Evolutionary conservation across 371 early-diverging fungal genomes (phyloP).

Genomic region (Mucor sp.): DNA sequence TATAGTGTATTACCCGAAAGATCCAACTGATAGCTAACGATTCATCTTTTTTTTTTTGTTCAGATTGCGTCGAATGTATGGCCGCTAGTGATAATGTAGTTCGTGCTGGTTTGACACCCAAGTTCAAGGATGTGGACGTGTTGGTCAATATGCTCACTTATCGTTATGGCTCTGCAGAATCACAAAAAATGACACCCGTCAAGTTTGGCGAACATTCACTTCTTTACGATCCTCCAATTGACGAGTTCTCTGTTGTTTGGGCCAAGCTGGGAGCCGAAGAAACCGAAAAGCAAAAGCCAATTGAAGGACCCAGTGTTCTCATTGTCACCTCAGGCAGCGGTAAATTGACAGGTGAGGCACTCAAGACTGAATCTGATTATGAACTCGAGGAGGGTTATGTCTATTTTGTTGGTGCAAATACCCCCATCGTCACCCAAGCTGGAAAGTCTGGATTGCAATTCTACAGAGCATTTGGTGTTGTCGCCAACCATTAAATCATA

Average conservation of each 20-base stretch:
- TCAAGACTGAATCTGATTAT: slow-evolving; percentile 21
- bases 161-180: slow-evolving; percentile 74
- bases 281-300: slow-evolving; percentile 54
- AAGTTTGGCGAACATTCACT: slow-evolving; percentile 54
- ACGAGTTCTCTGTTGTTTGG: slow-evolving; percentile 86
- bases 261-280: slow-evolving; percentile 54
- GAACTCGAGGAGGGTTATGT: slow-evolving; percentile 58
- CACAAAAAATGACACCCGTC: slow-evolving; percentile 72
- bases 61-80: slow-evolving; percentile 98
- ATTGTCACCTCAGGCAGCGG: slow-evolving; percentile 78
- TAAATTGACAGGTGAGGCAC: slow-evolving; percentile 23
- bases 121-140: slow-evolving; percentile 94
- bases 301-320: slow-evolving; percentile 85
- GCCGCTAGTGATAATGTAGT: slow-evolving; percentile 98
- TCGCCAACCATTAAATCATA: slow-evolving; percentile 7
- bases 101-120: slow-evolving; percentile 97
- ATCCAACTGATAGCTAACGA: not conserved
- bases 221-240: slow-evolving; percentile 95
- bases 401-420: slow-evolving; percentile 68
- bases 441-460: slow-evolving; percentile 50
- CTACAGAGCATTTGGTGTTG: slow-evolving; percentile 63
- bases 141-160: slow-evolving; percentile 94
- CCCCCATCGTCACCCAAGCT: slow-evolving; percentile 49
- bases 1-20: not conserved
- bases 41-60: not conserved